phyloP scores from a whole-genome alignment of 1,139 yeast genomes.

The Meyerozyma elateridarum region DNA sequence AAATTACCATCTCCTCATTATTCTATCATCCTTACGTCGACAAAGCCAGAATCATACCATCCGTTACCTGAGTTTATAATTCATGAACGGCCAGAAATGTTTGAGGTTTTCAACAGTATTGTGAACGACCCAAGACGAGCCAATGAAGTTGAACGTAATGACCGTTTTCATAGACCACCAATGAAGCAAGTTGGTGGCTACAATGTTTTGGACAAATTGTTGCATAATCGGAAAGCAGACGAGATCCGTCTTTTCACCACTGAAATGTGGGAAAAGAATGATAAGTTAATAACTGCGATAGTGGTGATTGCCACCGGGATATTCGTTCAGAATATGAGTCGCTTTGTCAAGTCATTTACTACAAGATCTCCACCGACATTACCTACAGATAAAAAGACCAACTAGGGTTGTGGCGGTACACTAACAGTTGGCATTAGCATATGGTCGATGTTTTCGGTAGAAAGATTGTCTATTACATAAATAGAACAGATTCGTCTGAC shows the following conservation, averaged over 20 bases:
- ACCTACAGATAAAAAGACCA: too few relatives aligned
- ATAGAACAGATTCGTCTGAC: too few relatives aligned
- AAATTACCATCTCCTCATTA: constrained; percentile 67
- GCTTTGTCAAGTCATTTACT: too few relatives aligned
- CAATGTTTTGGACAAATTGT: neutral
- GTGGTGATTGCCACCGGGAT: constrained; percentile 17
- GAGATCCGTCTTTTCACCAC: constrained; percentile 35
- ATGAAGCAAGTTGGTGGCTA: neutral
- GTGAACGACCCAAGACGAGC: constrained; percentile 42
- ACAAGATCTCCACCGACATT: too few relatives aligned
- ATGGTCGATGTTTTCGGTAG: too few relatives aligned
- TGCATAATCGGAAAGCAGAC: constrained; percentile 17
- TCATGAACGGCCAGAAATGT: constrained; percentile 27
- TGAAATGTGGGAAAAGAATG: constrained; percentile 38
- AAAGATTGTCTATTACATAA: too few relatives aligned
- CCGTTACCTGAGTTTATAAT: constrained; percentile 30
- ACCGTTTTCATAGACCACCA: constrained; percentile 22
- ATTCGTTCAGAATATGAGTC: neutral
- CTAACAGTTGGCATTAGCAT: too few relatives aligned
- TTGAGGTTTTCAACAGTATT: constrained; percentile 43
- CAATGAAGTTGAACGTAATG: constrained; percentile 53
- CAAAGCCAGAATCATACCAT: constrained; percentile 19
- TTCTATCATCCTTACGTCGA: constrained; percentile 48
- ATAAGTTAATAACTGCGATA: constrained; percentile 34
- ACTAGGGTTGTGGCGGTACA: too few relatives aligned